These are phyloP conservation scores for Austroboletus novae-zelandiae DNA, from an alignment of 1,284 basidiomycete genomes.

Conservation along the genomic window DNA sequence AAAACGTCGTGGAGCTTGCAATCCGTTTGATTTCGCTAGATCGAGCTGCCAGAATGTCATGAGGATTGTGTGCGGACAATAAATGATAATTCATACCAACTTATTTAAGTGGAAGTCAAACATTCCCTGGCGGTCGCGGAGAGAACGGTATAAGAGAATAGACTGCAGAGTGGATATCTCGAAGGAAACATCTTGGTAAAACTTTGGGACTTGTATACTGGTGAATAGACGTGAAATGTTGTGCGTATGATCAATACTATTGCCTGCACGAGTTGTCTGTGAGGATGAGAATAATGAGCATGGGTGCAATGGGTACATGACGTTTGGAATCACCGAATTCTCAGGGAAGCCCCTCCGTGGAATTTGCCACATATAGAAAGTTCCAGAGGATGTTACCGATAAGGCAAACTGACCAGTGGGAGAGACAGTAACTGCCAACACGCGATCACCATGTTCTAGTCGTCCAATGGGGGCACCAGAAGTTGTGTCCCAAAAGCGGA, in stretches of 20 bases:
- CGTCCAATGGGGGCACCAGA: neutral
- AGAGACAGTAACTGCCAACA: neutral
- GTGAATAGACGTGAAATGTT: no score
- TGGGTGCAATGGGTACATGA: neutral
- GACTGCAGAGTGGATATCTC: no score
- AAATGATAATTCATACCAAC: no score
- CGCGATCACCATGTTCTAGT: neutral
- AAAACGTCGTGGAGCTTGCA: neutral
- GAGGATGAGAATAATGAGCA: neutral
- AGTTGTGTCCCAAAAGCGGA: constrained; percentile 14
- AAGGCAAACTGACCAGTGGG: constrained; percentile 4
- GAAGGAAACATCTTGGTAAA: neutral
- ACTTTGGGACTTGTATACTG: neutral
- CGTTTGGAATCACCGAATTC: neutral
- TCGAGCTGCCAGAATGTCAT: no score
- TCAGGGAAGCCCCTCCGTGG: neutral
- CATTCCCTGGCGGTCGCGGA: no score
- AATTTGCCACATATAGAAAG: neutral
- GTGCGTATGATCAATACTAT: no score
- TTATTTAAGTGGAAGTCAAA: no score
- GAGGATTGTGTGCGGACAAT: no score
- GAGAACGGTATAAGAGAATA: no score
- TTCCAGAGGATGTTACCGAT: rapidly evolving
- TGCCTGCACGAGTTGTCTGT: neutral
- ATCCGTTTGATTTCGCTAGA: neutral